Percentiles rank a stretch among this genome's conserved stretches.
Evolutionary conservation across 2,329 filamentous ascomycete species (phyloP).

Genomic region (Stagonosporopsis chrysanthemi): DNA sequence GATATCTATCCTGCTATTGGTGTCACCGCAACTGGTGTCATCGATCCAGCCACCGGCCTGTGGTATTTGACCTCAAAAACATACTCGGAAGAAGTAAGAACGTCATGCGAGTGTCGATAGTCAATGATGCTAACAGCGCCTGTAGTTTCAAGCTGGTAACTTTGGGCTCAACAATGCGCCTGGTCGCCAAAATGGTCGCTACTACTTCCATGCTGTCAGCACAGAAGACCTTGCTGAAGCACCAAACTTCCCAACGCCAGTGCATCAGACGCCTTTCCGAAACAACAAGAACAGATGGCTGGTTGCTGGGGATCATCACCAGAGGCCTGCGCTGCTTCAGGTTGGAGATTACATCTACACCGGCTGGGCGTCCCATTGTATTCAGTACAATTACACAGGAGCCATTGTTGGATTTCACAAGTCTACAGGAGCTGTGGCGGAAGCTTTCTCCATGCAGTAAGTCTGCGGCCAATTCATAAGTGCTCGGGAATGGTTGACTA

Average conservation of each 20-base stretch:
- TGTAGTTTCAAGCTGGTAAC: slow-evolving; percentile 32
- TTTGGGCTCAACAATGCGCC: slow-evolving; percentile 38
- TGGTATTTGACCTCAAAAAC: slow-evolving; percentile 61
- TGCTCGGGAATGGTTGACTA: background rate
- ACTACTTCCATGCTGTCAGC: slow-evolving; percentile 57
- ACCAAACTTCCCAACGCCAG: slow-evolving; percentile 52
- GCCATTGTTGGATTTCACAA: slow-evolving; percentile 60
- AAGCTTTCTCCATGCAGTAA: slow-evolving; percentile 50
- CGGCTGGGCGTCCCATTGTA: slow-evolving; percentile 61
- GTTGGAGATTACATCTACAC: slow-evolving; percentile 58
- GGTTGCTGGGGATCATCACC: slow-evolving; percentile 58
- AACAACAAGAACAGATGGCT: slow-evolving; percentile 58
- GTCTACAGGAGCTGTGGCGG: slow-evolving; percentile 54
- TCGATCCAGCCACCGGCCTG: slow-evolving; percentile 59
- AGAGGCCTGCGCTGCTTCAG: slow-evolving; percentile 57
- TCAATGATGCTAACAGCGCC: background rate
- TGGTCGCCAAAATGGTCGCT: slow-evolving; percentile 53
- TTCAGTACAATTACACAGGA: slow-evolving; percentile 61
- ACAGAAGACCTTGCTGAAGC: slow-evolving; percentile 55
- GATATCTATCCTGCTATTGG: slow-evolving; percentile 59
- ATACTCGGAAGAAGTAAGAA: slow-evolving; percentile 46
- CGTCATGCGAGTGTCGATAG: no score
- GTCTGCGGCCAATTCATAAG: background rate
- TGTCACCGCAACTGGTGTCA: slow-evolving; percentile 60
- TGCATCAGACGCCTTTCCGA: slow-evolving; percentile 55